Evolutionary conservation across 2,329 filamentous ascomycete genomes (phyloP), one percentile per base, ranked within the genome.

Genomic region (Akanthomyces lecanii): DNA sequence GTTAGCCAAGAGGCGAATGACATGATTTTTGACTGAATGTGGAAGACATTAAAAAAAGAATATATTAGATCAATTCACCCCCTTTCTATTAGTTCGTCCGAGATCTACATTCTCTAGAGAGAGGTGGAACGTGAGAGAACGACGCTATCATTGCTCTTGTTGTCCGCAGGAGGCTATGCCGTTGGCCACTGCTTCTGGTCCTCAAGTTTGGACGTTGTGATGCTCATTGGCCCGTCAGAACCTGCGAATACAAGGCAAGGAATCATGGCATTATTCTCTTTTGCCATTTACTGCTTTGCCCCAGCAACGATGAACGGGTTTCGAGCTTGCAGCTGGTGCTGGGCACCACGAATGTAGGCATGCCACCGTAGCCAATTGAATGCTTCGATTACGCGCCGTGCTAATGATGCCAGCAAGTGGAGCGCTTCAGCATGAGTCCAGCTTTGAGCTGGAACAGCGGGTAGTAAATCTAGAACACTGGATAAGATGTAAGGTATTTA

Each of bases 1-100:
- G 57, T 52, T 23, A 25, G 40, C 44, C 23, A 51, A 50, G 44
- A 50, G 60, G 60, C 60, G 52, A 30, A 51, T 51, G 28, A 44
- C 4, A 40, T 56, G n/a, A 44, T 36, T 54, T 56, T 62, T 51
- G 44, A 52, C 45, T 33, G 60, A 38, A 44, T n/a, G 52, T 52
- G 59, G 51, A 61, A 40, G 42, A 61, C 18, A 30, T 33, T 33
- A 30, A 54, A 61, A 7, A 55, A 28, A 23, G 21, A 54, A 38
- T 45, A 48, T 48, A 54, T 54, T 61, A 61, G 50, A 61, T 48
- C 40, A 61, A 61, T 61, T 40, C 59, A 48, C 48, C 30, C 21
- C 23, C 25, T 54, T 53, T 38, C 33, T 47, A 23, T 48, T 33
- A 30, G 21, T 11, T 11, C 1, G 33, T 38, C 8, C 6, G 12